phyloP scores from a whole-genome alignment of 164 flowering plant species.

The Vitis cinerea region DNA sequence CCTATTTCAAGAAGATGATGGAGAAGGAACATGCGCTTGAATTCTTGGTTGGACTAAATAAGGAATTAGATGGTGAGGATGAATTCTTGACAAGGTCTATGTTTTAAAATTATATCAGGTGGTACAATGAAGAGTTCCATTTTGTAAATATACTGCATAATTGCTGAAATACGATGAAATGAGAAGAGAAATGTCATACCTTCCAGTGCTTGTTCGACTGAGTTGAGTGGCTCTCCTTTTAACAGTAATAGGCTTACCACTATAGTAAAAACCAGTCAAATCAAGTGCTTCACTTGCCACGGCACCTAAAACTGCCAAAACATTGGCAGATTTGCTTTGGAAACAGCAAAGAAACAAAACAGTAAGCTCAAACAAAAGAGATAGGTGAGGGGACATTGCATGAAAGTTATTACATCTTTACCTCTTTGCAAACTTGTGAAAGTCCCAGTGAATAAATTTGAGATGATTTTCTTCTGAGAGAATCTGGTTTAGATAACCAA shows the following conservation, averaged over 20 bases:
- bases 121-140: no score
- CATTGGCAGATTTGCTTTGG: constrained; percentile 94
- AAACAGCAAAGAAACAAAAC: constrained; percentile 17
- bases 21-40: no score
- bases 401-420: constrained; percentile 18
- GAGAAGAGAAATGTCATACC: constrained; percentile 32
- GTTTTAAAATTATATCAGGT: no score
- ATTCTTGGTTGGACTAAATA: no score
- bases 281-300: constrained; percentile 96
- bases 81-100: no score
- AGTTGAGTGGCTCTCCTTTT: constrained; percentile 56
- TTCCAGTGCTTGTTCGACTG: constrained; percentile 67
- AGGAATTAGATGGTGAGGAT: no score
- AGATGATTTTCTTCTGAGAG: constrained; percentile 79
- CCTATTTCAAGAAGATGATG: no score
- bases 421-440: constrained; percentile 97
- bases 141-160: no score
- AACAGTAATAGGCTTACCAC: constrained; percentile 64
- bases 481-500: constrained; percentile 87
- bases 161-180: no score
- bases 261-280: constrained; percentile 87
- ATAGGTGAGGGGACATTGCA: neutral
- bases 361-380: constrained; percentile 20
- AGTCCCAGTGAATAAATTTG: constrained; percentile 96
- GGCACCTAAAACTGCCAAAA: constrained; percentile 89